Evolutionary conservation across 2,329 filamentous ascomycete genomes (phyloP), one percentile per base, ranked within the genome.

Genomic region (Alternaria angustiovoidea): DNA sequence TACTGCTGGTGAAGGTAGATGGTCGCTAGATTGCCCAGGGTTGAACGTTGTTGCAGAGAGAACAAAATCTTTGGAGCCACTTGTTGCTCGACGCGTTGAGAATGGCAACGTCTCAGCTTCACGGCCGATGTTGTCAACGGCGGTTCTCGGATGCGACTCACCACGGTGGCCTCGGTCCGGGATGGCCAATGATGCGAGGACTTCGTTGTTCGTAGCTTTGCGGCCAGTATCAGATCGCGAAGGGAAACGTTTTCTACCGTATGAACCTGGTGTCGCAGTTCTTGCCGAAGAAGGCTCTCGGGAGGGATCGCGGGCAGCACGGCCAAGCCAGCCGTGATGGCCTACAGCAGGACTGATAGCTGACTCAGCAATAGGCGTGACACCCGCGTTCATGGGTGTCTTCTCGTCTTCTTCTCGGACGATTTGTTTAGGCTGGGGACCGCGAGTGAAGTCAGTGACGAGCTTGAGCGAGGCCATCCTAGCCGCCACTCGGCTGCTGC

Each of bases 391-490:
- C 66, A 93, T 90, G 0, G 93, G 93, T 0, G 93, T 97, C 36
- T 81, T 81, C 59, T 86, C 85, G 55, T 86, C 85, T 4, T 85
- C 83, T 18, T 84, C 89, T 87, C 79, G 92, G 88, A 78, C 87
- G 88, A 89, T 87, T 63, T 89, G 89, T 5, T 83, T 81, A 5
- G 80, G 81, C 36, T 68, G 69, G 32, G 75, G 72, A 26, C 73
- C 73, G 16, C 65, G 61, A 7, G 88, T 91, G 71, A 99, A 98
- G 0, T 91, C 90, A 0, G 95, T 98, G 70, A 98, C 96, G 2
- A 98, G 86, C 77, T 96, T 97, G 61, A 98, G 82, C 0, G 94
- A 88, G 9, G 93, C 92, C 28, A 90, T 89, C 81, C 96, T 96
- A 12, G 89, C 88, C 52, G 92, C 88, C 46, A 86, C 80, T 32